Percentiles rank a stretch among this genome's conserved stretches.
Evolutionary conservation across 139 green algal genomes (phyloP).

Genomic region (Desmodesmus armatus): DNA sequence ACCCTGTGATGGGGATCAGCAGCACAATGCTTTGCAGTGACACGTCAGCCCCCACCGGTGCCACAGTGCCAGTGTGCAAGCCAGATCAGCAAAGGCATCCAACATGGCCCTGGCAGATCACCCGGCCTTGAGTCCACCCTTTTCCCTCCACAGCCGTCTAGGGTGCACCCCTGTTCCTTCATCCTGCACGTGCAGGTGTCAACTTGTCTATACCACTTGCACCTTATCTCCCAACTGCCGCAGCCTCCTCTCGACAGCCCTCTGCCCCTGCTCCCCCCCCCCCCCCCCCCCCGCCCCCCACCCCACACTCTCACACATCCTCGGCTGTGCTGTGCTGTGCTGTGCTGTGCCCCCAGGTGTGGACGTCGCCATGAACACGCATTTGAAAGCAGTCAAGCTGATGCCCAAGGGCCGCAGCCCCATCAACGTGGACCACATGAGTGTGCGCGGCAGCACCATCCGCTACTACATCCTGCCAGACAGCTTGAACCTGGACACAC

Average conservation of each 20-base stretch:
- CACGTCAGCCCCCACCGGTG: too few species aligned
- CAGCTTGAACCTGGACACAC: constrained; percentile 98
- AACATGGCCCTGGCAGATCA: too few species aligned
- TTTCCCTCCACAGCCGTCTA: too few species aligned
- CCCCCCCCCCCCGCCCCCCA: too few species aligned
- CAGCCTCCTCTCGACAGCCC: background rate
- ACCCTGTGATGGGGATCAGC: too few species aligned
- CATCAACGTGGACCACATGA: constrained; percentile 90
- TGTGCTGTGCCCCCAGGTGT: constrained; percentile 93
- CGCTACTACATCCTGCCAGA: constrained; percentile 98
- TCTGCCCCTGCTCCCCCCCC: background rate
- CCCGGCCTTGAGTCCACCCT: too few species aligned
- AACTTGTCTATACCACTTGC: background rate
- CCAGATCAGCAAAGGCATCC: too few species aligned
- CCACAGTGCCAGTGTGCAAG: too few species aligned
- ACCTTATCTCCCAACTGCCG: background rate
- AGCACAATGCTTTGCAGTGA: too few species aligned
- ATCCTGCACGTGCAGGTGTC: too few species aligned
- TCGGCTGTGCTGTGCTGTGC: background rate
- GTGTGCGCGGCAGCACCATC: constrained; percentile 70
- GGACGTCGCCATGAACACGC: constrained; percentile 99
- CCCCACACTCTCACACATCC: background rate
- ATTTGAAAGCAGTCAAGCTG: constrained; percentile 97
- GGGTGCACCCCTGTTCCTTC: too few species aligned
- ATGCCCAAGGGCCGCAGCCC: constrained; percentile 93